A percentile compares a stretch with the other conserved stretches of the same genome.
These are phyloP conservation scores for Trametes cingulata DNA, from an alignment of 768 basidiomycete species.

Conservation along the genomic window DNA sequence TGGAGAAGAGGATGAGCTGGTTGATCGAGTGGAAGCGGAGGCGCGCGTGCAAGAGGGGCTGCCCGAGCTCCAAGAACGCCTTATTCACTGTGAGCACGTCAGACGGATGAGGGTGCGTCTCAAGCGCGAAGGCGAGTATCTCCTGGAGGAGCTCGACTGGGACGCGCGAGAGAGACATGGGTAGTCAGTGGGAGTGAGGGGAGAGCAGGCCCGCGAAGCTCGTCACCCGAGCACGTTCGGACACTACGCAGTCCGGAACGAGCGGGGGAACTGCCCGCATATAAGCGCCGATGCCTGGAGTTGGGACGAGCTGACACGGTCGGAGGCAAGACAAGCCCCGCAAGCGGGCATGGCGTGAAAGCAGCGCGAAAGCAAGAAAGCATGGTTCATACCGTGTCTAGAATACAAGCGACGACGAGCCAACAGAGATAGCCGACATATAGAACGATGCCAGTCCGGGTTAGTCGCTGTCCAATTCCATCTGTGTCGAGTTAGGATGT, in stretches of 20 bases:
- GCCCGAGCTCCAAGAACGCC: conserved; percentile 22
- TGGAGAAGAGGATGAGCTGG: conserved; percentile 29
- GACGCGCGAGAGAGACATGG: conserved; percentile 22
- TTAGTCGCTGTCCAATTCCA: conserved; percentile 28
- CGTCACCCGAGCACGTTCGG: not conserved
- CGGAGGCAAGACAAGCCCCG: not conserved
- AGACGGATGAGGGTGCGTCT: conserved; percentile 12
- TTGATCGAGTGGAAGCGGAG: conserved; percentile 28
- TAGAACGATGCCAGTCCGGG: too few species aligned
- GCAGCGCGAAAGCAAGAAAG: not conserved
- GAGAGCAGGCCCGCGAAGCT: not conserved
- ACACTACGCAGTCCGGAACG: not conserved
- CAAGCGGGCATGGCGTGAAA: not conserved
- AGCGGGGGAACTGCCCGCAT: conserved; percentile 3
- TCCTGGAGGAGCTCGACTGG: conserved; percentile 27
- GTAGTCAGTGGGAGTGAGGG: not conserved
- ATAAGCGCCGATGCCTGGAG: not conserved
- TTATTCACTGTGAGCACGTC: conserved; percentile 26
- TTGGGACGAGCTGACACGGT: not conserved
- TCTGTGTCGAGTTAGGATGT: conserved; percentile 5
- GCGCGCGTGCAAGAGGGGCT: conserved; percentile 25
- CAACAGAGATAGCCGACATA: not conserved
- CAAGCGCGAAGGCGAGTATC: conserved; percentile 24
- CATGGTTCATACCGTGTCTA: not conserved
- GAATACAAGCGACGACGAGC: not conserved